Conservation (phyloP, 331 rosid species). For the Erythrophleum ivorense region DNA sequence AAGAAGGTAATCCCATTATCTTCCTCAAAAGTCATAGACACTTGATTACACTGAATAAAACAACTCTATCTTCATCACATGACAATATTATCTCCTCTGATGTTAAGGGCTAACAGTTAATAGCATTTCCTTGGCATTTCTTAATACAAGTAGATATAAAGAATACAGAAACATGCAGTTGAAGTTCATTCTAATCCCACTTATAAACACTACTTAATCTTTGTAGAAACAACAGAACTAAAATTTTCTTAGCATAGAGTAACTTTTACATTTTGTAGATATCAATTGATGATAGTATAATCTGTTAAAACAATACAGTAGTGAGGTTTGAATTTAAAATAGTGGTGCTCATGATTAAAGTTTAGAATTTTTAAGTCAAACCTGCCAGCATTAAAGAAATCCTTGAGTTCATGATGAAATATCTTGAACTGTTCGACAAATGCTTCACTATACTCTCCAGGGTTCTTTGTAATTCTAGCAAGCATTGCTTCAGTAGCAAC, state of each 20-base stretch:
- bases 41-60: neutral
- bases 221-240: neutral
- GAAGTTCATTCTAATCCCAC: neutral
- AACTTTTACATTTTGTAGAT: neutral
- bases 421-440: conserved; percentile 92
- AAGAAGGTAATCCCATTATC: neutral
- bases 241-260: neutral
- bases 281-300: neutral
- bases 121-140: neutral
- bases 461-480: conserved; percentile 78
- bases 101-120: neutral
- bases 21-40: neutral
- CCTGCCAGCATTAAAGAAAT: conserved; percentile 99
- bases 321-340: neutral
- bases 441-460: conserved; percentile 80
- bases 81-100: neutral
- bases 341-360: conserved; percentile 20
- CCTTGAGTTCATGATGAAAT: conserved; percentile 92
- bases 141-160: neutral
- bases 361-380: conserved; percentile 43
- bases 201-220: neutral
- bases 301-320: neutral
- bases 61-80: conserved; percentile 11
- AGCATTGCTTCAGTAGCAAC: conserved; percentile 97
- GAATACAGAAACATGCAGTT: neutral